These are phyloP conservation scores for Suillus occidentalis DNA, from an alignment of 768 basidiomycete species.

Conservation along the genomic window DNA sequence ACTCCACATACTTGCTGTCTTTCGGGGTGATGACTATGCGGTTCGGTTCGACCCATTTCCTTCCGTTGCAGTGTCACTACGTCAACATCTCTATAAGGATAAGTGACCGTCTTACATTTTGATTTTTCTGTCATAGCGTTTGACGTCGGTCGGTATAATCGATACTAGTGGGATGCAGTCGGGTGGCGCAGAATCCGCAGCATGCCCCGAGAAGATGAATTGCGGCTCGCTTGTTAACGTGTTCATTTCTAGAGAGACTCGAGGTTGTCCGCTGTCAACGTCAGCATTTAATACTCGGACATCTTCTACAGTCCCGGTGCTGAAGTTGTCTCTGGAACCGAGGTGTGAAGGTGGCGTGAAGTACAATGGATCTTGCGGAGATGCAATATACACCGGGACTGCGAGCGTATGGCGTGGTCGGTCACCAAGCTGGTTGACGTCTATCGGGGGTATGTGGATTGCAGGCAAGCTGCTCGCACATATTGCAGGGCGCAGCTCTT, in stretches of 20 bases:
- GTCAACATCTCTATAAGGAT: not conserved
- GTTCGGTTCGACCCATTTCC: not conserved
- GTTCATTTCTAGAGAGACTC: too few relatives aligned
- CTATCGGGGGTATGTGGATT: not conserved
- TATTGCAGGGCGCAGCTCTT: not conserved
- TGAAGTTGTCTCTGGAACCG: too few relatives aligned
- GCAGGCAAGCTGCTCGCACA: not conserved
- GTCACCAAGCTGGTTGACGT: too few relatives aligned
- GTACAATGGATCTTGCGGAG: not conserved
- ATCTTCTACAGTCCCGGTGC: not conserved
- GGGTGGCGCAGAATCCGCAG: not conserved
- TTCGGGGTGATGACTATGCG: not conserved
- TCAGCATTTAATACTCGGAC: not conserved
- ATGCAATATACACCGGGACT: not conserved
- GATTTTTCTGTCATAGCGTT: not conserved
- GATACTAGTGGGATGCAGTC: not conserved
- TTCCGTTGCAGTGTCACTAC: not conserved
- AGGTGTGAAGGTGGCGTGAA: not conserved
- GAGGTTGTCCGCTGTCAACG: not conserved
- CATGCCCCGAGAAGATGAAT: not conserved
- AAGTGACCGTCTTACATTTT: not conserved
- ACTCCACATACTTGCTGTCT: not conserved
- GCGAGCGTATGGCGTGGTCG: not conserved
- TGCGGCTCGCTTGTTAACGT: too few relatives aligned
- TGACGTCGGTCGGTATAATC: slow-evolving; percentile 1